Percentiles rank a stretch among this genome's conserved stretches.
These are phyloP conservation scores for Gamarada debralockiae DNA, from an alignment of 495 filamentous ascomycete species.

Conservation along the genomic window DNA sequence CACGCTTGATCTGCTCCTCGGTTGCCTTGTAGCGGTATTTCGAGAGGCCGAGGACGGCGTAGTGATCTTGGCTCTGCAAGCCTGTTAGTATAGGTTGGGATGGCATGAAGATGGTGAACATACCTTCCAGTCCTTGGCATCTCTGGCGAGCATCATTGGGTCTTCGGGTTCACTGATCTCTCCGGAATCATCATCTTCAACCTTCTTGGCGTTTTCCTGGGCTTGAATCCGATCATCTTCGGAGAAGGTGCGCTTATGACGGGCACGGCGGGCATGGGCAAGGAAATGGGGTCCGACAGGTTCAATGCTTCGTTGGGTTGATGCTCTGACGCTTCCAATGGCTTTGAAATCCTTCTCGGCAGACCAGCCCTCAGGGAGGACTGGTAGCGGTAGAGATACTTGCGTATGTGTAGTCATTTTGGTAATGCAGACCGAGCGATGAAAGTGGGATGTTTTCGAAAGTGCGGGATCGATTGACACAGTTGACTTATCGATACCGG, in stretches of 20 bases:
- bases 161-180: conserved; percentile 94
- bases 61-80: conserved; percentile 86
- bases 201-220: conserved; percentile 88
- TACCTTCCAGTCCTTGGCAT: conserved; percentile 99
- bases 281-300: conserved; percentile 97
- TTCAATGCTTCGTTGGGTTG: conserved; percentile 82
- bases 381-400: conserved; percentile 58
- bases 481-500: too few relatives aligned
- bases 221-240: conserved; percentile 98
- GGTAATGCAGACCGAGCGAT: background rate
- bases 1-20: conserved; percentile 96
- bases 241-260: conserved; percentile 95
- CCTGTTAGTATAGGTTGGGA: conserved; percentile 23
- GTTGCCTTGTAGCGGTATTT: conserved; percentile 90
- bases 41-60: conserved; percentile 89
- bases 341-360: conserved; percentile 90
- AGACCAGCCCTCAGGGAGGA: conserved; percentile 76
- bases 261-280: conserved; percentile 91
- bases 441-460: background rate
- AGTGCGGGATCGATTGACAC: background rate
- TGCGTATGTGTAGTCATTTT: conserved; percentile 35
- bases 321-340: conserved; percentile 60
- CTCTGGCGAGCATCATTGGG: conserved; percentile 80
- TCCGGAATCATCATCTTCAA: conserved; percentile 84
- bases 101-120: conserved; percentile 9